A percentile compares a stretch with the other conserved stretches of the same genome.
These are phyloP conservation scores for Cystobasidium onofrii DNA, from an alignment of 768 basidiomycete species.

Conservation along the genomic window DNA sequence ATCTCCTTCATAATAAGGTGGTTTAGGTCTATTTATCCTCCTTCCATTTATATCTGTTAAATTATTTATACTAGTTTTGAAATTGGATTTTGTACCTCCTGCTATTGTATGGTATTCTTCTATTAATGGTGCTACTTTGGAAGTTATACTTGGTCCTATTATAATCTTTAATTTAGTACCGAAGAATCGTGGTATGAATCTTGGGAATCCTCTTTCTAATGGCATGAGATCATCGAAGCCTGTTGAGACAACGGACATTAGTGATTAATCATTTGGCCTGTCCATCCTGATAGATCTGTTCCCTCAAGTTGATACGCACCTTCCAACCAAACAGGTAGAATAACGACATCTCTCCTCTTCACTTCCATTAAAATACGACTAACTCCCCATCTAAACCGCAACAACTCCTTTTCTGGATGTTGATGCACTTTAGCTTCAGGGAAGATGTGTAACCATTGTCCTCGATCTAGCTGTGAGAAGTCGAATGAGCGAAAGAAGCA, in stretches of 20 bases:
- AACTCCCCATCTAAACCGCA: conserved; percentile 32
- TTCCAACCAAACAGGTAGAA: conserved; percentile 30
- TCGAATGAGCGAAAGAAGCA: too few species aligned
- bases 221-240: conserved; percentile 35
- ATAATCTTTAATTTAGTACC: conserved; percentile 15
- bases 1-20: conserved; percentile 27
- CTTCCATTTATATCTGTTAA: neutral
- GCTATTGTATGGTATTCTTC: conserved; percentile 14
- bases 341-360: neutral
- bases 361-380: conserved; percentile 30
- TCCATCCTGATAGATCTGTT: neutral
- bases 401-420: conserved; percentile 6
- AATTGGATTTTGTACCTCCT: neutral
- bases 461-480: conserved; percentile 18
- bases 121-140: neutral
- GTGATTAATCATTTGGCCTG: too few species aligned
- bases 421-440: conserved; percentile 33
- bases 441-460: conserved; percentile 32
- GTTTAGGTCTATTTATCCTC: neutral
- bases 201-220: conserved; percentile 2
- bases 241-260: neutral
- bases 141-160: conserved; percentile 10
- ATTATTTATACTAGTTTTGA: neutral
- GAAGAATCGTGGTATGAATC: conserved; percentile 30
- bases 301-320: neutral